phyloP scores from a whole-genome alignment of 768 basidiomycete species.

The Suillus weaverae region DNA sequence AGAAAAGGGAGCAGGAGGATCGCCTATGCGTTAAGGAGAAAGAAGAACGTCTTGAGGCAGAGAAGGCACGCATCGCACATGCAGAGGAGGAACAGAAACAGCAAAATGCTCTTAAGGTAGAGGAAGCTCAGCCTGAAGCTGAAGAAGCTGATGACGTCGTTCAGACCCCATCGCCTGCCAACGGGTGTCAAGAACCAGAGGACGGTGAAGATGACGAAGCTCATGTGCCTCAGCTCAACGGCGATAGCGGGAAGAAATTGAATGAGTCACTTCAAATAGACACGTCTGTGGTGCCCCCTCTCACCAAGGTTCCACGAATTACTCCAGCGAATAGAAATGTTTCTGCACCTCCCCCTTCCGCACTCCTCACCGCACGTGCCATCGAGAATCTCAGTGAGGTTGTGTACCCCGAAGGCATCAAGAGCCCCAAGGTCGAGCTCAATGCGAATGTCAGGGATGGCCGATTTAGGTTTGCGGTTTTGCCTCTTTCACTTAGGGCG shows the following conservation, averaged over 20 bases:
- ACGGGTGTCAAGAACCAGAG: conserved; percentile 48
- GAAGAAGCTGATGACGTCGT: conserved; percentile 29
- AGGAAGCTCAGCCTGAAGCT: conserved; percentile 33
- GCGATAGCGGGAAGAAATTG: too few species aligned
- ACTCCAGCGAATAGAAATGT: conserved; percentile 40
- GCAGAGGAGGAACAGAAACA: conserved; percentile 30
- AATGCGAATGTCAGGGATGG: conserved; percentile 83
- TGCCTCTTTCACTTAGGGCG: background rate
- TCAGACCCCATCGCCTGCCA: conserved; percentile 35
- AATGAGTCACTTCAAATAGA: too few species aligned
- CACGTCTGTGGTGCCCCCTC: too few species aligned
- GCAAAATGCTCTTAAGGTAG: conserved; percentile 31
- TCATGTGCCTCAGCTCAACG: background rate
- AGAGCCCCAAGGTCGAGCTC: conserved; percentile 80
- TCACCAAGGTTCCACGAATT: too few species aligned
- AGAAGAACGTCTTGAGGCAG: conserved; percentile 27
- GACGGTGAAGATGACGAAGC: conserved; percentile 33
- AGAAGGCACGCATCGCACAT: conserved; percentile 38
- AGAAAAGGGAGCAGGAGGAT: background rate
- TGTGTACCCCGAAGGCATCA: conserved; percentile 79
- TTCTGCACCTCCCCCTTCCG: conserved; percentile 41
- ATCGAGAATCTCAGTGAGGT: conserved; percentile 81
- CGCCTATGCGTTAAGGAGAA: conserved; percentile 20
- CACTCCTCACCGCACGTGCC: conserved; percentile 76
- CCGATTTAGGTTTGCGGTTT: conserved; percentile 68